Evolutionary conservation across 2,329 filamentous ascomycete genomes (phyloP), one percentile per base, ranked within the genome.

Genomic region (Penicillium nordicum): DNA sequence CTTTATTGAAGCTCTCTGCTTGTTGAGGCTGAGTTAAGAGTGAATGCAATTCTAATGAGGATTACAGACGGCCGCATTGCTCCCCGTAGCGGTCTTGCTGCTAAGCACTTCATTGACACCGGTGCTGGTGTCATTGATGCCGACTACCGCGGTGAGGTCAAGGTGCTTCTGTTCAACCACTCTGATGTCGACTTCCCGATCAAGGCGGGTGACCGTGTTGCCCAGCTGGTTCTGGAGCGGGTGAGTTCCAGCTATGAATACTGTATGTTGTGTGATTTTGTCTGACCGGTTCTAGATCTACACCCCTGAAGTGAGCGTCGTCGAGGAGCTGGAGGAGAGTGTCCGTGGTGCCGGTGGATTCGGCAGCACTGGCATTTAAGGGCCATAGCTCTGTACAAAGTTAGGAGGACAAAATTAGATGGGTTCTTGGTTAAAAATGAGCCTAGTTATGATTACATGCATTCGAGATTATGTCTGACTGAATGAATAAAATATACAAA

Each of bases 121-220:
- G 92, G 95, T 60, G 94, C 94, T 0, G 94, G 94, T 53, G 94
- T 99, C 62, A 97, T 99, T 67, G 94, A 99, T 75, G 92, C 93
- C 34, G 94, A 99, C 76, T 99, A 99, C 80, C 85, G 94, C 36
- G 94, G 94, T 21, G 89, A 89, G 65, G 88, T 99, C 68, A 96
- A 95, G 80, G 89, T 99, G 27, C 82, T 99, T 64, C 84, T 99
- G 50, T 97, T 97, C 76, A 99, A 99, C 79, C 88, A 96, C 74
- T 83, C 83, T 50, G 92, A 96, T 49, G 77, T 78, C 40, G 92
- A 96, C 72, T 97, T 95, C 71, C 80, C 78, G 43, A 80, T 99
- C 63, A 88, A 88, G 69, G 86, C 88, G 70, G 93, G 93, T 48
- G 94, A 99, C 76, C 88, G 94, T 51, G 80, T 99, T 69, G 95